These are phyloP conservation scores for Scopulariopsis brevicaulis DNA, from an alignment of 2,329 filamentous ascomycete genomes.

Conservation along the genomic window DNA sequence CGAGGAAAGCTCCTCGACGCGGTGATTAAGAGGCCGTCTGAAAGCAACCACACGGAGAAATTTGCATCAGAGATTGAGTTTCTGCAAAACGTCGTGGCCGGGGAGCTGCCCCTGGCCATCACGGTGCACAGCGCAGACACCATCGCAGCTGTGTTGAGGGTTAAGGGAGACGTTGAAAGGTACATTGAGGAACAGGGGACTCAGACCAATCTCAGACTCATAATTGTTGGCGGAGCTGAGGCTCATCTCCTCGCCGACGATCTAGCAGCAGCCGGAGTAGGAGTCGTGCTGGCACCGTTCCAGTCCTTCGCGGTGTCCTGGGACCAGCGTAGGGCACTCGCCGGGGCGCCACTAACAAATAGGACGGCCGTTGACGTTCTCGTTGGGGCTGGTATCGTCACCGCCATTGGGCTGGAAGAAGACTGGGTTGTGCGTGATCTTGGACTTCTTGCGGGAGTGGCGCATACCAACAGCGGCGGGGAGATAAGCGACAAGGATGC, in stretches of 20 bases:
- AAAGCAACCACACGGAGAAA: conserved; percentile 33
- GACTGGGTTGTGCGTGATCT: conserved; percentile 53
- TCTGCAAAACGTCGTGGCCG: conserved; percentile 40
- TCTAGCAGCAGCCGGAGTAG: conserved; percentile 42
- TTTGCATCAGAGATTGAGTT: conserved; percentile 18
- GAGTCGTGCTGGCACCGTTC: conserved; percentile 49
- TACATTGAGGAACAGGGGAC: not conserved
- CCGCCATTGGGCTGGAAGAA: conserved; percentile 47
- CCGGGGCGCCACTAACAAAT: conserved; percentile 54
- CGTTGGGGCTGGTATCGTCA: conserved; percentile 43
- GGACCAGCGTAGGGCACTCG: conserved; percentile 51
- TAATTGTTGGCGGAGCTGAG: conserved; percentile 52
- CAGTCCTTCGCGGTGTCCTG: conserved; percentile 42
- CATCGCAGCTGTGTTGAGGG: conserved; percentile 46
- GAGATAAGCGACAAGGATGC: conserved; percentile 44
- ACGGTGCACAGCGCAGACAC: conserved; percentile 52
- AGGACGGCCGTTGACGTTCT: conserved; percentile 49
- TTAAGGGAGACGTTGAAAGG: conserved; percentile 45
- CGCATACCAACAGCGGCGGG: conserved; percentile 35
- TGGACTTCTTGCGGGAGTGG: conserved; percentile 47
- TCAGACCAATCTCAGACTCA: conserved; percentile 29
- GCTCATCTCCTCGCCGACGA: conserved; percentile 46
- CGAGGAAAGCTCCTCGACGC: conserved; percentile 43
- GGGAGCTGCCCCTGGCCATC: conserved; percentile 41
- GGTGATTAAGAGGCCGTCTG: conserved; percentile 15